These are phyloP conservation scores for Diaporthe citriasiana DNA, from an alignment of 2,329 filamentous ascomycete genomes.

Conservation along the genomic window DNA sequence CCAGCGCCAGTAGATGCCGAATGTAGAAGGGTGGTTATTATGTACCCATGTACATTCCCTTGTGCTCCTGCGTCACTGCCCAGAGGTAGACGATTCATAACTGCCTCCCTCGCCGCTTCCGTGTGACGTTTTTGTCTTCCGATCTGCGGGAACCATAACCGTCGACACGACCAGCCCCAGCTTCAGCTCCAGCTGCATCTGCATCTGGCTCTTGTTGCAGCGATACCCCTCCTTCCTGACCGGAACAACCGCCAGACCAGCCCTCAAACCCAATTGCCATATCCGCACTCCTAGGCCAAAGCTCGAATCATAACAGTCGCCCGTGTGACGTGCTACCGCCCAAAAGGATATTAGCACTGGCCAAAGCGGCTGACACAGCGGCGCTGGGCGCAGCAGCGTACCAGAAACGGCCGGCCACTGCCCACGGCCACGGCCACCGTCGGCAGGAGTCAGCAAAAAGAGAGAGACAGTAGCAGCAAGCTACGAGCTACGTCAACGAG, in stretches of 20 bases:
- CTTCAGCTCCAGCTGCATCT: not conserved
- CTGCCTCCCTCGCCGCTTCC: slow-evolving; percentile 18
- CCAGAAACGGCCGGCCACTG: slow-evolving; percentile 19
- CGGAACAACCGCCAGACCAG: not conserved
- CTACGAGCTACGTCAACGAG: slow-evolving; percentile 38
- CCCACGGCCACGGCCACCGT: not conserved
- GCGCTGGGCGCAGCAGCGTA: slow-evolving; percentile 21
- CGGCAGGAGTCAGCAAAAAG: not conserved
- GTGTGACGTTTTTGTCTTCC: not conserved
- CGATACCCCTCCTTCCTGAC: slow-evolving; percentile 18
- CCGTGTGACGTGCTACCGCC: slow-evolving; percentile 23
- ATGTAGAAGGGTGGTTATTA: not conserved
- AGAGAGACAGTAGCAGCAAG: slow-evolving; percentile 12
- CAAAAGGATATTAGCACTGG: slow-evolving; percentile 19
- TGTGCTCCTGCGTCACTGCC: slow-evolving; percentile 22
- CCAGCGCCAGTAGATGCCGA: not conserved
- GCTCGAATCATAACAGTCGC: not conserved
- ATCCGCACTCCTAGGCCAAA: not conserved
- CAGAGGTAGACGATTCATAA: slow-evolving; percentile 14
- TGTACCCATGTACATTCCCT: not conserved
- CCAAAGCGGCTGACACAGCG: slow-evolving; percentile 30
- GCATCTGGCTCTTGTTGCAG: not conserved
- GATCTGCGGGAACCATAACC: not conserved
- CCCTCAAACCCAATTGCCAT: slow-evolving; percentile 11
- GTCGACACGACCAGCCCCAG: not conserved